These are phyloP conservation scores for Cladosporium sp. DNA, from an alignment of 2,329 filamentous ascomycete species.

Conservation along the genomic window DNA sequence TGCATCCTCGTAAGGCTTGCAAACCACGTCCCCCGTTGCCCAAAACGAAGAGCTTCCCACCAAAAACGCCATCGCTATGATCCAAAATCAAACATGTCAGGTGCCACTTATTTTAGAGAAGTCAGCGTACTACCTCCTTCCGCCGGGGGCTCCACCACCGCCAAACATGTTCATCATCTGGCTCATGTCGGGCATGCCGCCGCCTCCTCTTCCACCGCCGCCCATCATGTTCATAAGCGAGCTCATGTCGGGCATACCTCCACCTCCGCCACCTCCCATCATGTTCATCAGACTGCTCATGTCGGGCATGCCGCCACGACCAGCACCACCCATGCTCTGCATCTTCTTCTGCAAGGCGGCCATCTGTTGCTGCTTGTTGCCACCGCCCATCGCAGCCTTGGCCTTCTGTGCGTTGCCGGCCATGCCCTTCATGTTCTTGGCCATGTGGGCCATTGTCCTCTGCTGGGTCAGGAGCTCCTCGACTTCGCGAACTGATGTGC, in stretches of 20 bases:
- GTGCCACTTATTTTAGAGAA: not conserved
- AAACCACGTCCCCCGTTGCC: not conserved
- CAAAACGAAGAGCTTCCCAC: not conserved
- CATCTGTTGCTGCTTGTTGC: conserved; percentile 87
- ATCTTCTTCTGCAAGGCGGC: conserved; percentile 95
- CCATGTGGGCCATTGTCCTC: conserved; percentile 98
- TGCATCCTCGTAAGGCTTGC: not conserved
- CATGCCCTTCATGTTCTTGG: conserved; percentile 96
- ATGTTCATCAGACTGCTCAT: conserved; percentile 88
- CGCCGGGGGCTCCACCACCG: conserved; percentile 48
- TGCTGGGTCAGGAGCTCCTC: conserved; percentile 97
- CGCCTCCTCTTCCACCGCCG: conserved; percentile 57
- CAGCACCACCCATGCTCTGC: conserved; percentile 75
- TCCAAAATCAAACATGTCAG: not conserved
- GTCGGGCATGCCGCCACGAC: conserved; percentile 63
- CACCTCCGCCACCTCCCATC: conserved; percentile 59
- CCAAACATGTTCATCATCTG: conserved; percentile 90
- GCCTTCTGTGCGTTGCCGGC: conserved; percentile 97
- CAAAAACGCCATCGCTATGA: not conserved
- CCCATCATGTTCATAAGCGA: conserved; percentile 73
- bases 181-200: conserved; percentile 73
- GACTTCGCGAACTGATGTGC: conserved; percentile 85
- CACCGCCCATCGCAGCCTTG: conserved; percentile 83
- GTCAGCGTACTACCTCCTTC: conserved; percentile 23
- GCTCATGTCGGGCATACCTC: conserved; percentile 64